Base-by-base conservation (phyloP, 345 rosid genomes). In the Brassica rapa region DNA sequence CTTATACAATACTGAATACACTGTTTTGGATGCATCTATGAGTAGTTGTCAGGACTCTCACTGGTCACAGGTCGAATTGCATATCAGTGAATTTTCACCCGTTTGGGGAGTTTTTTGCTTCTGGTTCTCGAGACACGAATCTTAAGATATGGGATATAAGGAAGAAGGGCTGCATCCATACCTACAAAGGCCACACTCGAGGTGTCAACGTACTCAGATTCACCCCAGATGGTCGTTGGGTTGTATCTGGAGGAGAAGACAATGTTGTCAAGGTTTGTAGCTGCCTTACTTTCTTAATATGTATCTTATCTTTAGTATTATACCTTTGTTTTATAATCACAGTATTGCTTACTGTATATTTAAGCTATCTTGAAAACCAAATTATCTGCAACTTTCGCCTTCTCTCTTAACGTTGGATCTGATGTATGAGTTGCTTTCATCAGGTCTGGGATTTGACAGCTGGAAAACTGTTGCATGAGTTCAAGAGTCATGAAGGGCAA, bases 391-490 rank as follows among this genome's bases (percentile, higher is more conserved):
- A 35, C 2, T 21, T 62, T 63, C 21, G 30, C 39, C 21, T 27
- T 68, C 11, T 74, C 29, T 67, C 30, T 73, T 51, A 21, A 63
- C 25, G 3, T 56, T 63, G 29, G 62, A 32, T 63, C 68, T 70
- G 25, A 70, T 55, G 15, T 56, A 21, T 35, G 68, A 75, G 32
- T 51, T 74, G 46, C 73, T 32, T 70, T 72, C 21, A 72, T 82
- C 80, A 96, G 99, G 89, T 93, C 10, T 96, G 99, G 99, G 99
- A 96, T 83, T 87, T 96, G 87, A 96, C 99, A 70, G 99, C 99
- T 79, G 99, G 99, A 81, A 96, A 96, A 84, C 84, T 96, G 73
- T 80, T 96, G 87, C 98, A 96, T 59, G 99, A 96, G 77, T 96
- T 96, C 82, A 96, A 93, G 86, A 72, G 74, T 77, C 98, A 93